These are phyloP conservation scores for Tuber umbilicatum DNA, from an alignment of 495 filamentous ascomycete genomes.

Conservation along the genomic window DNA sequence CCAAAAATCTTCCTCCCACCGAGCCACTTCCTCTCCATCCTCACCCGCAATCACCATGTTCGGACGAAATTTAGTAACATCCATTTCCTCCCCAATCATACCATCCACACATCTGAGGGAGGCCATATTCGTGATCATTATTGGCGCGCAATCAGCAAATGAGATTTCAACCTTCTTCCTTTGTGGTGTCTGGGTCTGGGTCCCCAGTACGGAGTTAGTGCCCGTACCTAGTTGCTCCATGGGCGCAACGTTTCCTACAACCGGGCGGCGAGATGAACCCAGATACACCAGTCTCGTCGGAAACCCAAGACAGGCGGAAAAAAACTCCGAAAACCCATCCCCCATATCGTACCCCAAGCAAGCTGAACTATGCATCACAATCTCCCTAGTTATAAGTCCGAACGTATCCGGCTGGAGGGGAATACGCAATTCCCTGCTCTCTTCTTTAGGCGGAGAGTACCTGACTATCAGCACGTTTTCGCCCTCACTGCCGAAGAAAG, in stretches of 20 bases:
- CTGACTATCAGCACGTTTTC: neutral
- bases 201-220: neutral
- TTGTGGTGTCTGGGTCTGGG: neutral
- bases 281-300: conserved; percentile 24
- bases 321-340: conserved; percentile 22
- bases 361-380: conserved; percentile 22
- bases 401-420: conserved; percentile 20
- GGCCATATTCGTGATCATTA: conserved; percentile 62
- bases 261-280: conserved; percentile 13
- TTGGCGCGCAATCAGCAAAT: conserved; percentile 76
- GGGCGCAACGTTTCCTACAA: conserved; percentile 29
- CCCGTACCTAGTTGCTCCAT: neutral
- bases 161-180: conserved; percentile 48
- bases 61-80: conserved; percentile 74
- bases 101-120: conserved; percentile 61
- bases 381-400: conserved; percentile 6
- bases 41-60: conserved; percentile 64
- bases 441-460: conserved; percentile 4
- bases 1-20: conserved; percentile 89
- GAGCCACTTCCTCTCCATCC: conserved; percentile 41
- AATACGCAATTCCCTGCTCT: conserved; percentile 10
- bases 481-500: neutral
- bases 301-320: conserved; percentile 28
- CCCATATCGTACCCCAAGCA: conserved; percentile 25
- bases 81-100: conserved; percentile 51